phyloP scores from a whole-genome alignment of 176 grass and related monocot genomes.

The Musa troglodytarum region DNA sequence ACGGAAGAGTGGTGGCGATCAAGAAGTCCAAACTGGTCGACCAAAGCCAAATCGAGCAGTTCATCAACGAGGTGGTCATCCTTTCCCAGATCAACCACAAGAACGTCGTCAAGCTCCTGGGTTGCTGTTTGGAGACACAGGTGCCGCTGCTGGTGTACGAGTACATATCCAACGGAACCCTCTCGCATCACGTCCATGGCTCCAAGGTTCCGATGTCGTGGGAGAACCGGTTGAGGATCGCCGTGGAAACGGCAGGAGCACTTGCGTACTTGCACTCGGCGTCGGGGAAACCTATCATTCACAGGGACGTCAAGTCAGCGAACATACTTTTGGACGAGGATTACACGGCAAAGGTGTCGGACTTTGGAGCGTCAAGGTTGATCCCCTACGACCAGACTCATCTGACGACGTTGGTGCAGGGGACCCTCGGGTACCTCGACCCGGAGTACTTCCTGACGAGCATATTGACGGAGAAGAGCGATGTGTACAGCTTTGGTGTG shows the following conservation, averaged over 20 bases:
- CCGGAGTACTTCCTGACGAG: constrained; percentile 49
- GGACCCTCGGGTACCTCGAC: constrained; percentile 50
- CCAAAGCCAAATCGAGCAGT: constrained; percentile 42
- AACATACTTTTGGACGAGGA: constrained; percentile 46
- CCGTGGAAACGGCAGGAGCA: constrained; percentile 30
- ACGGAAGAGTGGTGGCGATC: constrained; percentile 27
- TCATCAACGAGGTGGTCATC: constrained; percentile 46
- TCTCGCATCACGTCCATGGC: constrained; percentile 43
- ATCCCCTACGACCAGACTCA: constrained; percentile 48
- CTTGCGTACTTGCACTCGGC: constrained; percentile 38
- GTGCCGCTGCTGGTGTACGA: constrained; percentile 51
- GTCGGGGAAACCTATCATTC: constrained; percentile 34
- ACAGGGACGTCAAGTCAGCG: constrained; percentile 51
- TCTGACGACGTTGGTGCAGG: constrained; percentile 50
- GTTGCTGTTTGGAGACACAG: constrained; percentile 38
- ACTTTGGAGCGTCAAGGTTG: constrained; percentile 45
- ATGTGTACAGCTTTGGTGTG: constrained; percentile 56
- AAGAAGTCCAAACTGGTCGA: constrained; percentile 51
- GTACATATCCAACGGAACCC: constrained; percentile 51
- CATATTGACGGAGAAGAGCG: constrained; percentile 41
- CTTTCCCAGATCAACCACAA: constrained; percentile 34
- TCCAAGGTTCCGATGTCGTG: constrained; percentile 9
- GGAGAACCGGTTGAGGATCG: constrained; percentile 36
- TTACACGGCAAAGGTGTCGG: constrained; percentile 44
- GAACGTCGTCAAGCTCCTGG: constrained; percentile 50